Conservation (phyloP, 345 rosid species). For the Pistacia integerrima region DNA sequence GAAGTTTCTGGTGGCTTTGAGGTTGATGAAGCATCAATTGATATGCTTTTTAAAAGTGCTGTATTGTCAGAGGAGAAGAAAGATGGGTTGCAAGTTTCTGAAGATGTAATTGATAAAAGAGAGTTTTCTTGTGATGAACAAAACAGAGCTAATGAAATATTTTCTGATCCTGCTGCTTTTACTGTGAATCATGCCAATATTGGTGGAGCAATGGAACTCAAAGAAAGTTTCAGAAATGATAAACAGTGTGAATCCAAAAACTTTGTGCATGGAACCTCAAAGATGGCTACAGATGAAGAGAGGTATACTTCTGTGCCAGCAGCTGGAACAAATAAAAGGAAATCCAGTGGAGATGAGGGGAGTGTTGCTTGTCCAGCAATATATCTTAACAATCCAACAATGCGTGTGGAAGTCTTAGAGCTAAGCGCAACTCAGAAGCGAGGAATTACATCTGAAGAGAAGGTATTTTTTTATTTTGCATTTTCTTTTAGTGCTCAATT, state of each 20-base stretch:
- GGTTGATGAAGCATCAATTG: conserved; percentile 19
- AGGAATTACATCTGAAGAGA: conserved; percentile 32
- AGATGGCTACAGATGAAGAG: conserved; percentile 16
- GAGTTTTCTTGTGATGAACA: conserved; percentile 22
- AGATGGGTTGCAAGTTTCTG: conserved; percentile 32
- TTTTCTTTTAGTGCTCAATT: conserved; percentile 6
- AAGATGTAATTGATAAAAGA: conserved; percentile 21
- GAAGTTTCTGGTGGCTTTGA: conserved; percentile 51
- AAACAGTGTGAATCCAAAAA: conserved; percentile 25
- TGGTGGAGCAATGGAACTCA: conserved; percentile 17
- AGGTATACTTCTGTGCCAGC: background rate
- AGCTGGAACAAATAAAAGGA: conserved; percentile 27
- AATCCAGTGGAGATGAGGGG: conserved; percentile 21
- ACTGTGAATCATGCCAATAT: background rate
- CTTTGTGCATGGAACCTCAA: conserved; percentile 21
- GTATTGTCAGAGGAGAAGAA: conserved; percentile 25
- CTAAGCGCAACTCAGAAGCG: conserved; percentile 23
- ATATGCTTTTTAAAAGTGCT: conserved; percentile 32
- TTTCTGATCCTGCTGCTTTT: conserved; percentile 17
- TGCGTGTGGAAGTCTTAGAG: conserved; percentile 18
- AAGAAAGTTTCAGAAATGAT: conserved; percentile 21
- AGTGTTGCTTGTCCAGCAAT: conserved; percentile 19
- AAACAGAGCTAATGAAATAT: conserved; percentile 16
- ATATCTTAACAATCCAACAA: conserved; percentile 7
- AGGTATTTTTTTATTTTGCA: conserved; percentile 36